Evolutionary conservation across 2,329 filamentous ascomycete species (phyloP).

Genomic region (Eurotiales sp.): DNA sequence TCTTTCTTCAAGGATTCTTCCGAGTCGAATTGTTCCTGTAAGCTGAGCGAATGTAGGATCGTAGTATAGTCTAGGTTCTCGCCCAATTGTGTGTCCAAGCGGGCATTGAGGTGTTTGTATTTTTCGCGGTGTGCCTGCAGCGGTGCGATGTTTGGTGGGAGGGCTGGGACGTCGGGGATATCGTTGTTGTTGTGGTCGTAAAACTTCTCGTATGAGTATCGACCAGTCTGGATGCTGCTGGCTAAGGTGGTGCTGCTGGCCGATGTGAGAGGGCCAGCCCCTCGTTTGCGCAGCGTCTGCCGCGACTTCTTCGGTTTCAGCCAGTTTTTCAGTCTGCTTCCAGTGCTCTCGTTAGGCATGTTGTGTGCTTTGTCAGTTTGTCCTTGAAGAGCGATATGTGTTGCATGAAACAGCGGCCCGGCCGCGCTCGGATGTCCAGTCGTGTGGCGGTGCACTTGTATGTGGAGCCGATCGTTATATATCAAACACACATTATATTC

Average conservation of each 20-base stretch:
- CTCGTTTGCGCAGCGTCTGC: slow-evolving; percentile 16
- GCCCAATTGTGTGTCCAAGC: slow-evolving; percentile 34
- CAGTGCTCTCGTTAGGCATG: slow-evolving; percentile 9
- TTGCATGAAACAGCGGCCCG: not conserved
- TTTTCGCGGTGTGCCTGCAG: slow-evolving; percentile 32
- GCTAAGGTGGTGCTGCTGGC: slow-evolving; percentile 13
- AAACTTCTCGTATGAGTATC: slow-evolving; percentile 4
- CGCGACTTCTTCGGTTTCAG: slow-evolving; percentile 17
- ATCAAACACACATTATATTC: no score
- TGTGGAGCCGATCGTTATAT: no score
- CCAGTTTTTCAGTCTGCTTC: slow-evolving; percentile 13
- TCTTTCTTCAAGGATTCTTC: slow-evolving; percentile 16
- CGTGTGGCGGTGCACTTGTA: slow-evolving; percentile 1
- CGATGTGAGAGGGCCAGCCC: slow-evolving; percentile 3
- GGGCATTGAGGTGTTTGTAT: slow-evolving; percentile 25
- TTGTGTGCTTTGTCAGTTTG: not conserved
- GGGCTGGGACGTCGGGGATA: slow-evolving; percentile 2
- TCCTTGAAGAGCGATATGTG: no score
- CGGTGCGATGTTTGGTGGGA: slow-evolving; percentile 24
- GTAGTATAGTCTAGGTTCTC: slow-evolving; percentile 35
- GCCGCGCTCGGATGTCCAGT: slow-evolving; percentile 7
- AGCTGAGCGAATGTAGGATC: slow-evolving; percentile 33
- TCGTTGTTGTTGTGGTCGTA: not conserved
- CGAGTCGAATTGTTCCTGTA: slow-evolving; percentile 26
- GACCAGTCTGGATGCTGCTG: slow-evolving; percentile 7